These are phyloP conservation scores for Pichia exigua DNA, from an alignment of 805 yeast genomes.

Conservation along the genomic window DNA sequence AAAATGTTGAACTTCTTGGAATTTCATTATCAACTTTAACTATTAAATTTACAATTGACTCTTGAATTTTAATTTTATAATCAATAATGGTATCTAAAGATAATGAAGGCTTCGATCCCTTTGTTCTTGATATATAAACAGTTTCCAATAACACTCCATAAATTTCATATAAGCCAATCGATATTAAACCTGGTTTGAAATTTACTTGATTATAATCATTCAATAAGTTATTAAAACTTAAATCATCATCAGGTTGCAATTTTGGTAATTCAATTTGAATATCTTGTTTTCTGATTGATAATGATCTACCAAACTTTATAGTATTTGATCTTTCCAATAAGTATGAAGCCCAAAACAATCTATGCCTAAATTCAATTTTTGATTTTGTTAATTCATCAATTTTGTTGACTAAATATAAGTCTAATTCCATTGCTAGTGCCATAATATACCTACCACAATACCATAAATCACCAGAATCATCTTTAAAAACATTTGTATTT, in stretches of 20 bases:
- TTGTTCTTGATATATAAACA: conserved; percentile 19
- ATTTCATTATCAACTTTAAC: conserved; percentile 15
- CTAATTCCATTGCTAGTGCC: conserved; percentile 23
- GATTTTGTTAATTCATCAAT: conserved; percentile 16
- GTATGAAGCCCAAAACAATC: conserved; percentile 21
- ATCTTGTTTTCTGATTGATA: conserved; percentile 19
- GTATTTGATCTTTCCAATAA: conserved; percentile 20
- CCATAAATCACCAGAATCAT: conserved; percentile 23
- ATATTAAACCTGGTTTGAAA: conserved; percentile 16
- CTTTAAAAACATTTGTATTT: conserved; percentile 16
- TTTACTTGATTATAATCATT: conserved; percentile 13
- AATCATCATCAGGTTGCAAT: conserved; percentile 14
- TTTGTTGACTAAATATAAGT: conserved; percentile 17
- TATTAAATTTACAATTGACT: conserved; percentile 13
- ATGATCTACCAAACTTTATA: conserved; percentile 21
- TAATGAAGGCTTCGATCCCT: conserved; percentile 15
- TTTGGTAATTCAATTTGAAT: conserved; percentile 19
- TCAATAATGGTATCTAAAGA: conserved; percentile 13
- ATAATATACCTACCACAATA: conserved; percentile 19
- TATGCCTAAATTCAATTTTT: conserved; percentile 16
- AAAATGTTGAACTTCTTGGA: conserved; percentile 11
- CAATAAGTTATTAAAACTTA: conserved; percentile 1
- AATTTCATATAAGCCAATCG: conserved; percentile 15
- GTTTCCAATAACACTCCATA: conserved; percentile 20
- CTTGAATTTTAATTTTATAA: conserved; percentile 12